Evolutionary conservation across 805 yeast species (phyloP), one percentile per base, ranked within the genome.

Genomic region (Saitoella complicata): DNA sequence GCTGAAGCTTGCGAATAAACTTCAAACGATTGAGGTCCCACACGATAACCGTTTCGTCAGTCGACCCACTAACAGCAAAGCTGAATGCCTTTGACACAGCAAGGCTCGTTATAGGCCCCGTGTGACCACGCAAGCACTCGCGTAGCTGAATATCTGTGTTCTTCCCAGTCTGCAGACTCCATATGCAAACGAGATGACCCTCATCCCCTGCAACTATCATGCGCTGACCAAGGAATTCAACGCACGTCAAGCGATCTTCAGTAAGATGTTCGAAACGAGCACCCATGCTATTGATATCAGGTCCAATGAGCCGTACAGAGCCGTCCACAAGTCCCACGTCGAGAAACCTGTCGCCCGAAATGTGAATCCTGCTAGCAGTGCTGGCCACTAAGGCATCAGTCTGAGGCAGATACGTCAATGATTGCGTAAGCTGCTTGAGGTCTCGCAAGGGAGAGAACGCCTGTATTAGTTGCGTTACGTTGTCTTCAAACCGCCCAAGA

Each of bases 1-100:
- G 8, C 7, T 21, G 12, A 37, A 57, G 50, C 40, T 57, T 55
- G 45, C 82, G 59, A 3, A 80, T 69, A 38, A 70, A 67, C 43
- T 68, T 68, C 43, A 65, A 66, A 32, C 76, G 56, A 1, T 75
- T 67, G 37, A 75, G 51, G 53, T 83, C 84, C 88, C 94, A 83
- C 4, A 76, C 49, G 12, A 68, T 67, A 2, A 76, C 72, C 2
- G 58, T 57, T 0, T 93, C 88, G 6, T 57, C 62, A 0, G 45
- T 52, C 55, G 80, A 85, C 29, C 73, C 57, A 48, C 79, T 71
- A 8, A 78, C 48, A 7, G 79, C 63, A 3, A 70, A 57, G 44
- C 78, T 75, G 54, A 67, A 78, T 38, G 74, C 70, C 6, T 68
- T 61, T 30, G 78, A 70, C 32, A 68, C 65, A 36, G 63, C 61